These are phyloP conservation scores for Kondoa subrosea DNA, from an alignment of 768 basidiomycete genomes.

Conservation along the genomic window DNA sequence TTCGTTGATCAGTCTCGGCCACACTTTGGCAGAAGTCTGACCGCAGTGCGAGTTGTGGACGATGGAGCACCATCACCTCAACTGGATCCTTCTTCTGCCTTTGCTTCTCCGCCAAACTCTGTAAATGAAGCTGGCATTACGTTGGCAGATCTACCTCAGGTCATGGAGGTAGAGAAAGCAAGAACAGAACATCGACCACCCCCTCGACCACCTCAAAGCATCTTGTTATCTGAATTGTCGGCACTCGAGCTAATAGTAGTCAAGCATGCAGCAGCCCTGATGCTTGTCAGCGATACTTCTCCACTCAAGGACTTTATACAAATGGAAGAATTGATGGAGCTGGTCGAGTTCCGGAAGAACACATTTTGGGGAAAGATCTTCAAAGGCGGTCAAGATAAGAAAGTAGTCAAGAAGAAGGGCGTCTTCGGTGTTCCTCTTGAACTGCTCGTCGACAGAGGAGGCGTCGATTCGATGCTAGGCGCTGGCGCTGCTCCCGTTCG, in stretches of 20 bases:
- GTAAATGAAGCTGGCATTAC: conserved; percentile 62
- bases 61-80: conserved; percentile 8
- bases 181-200: conserved; percentile 58
- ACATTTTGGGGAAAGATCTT: conserved; percentile 94
- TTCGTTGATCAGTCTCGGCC: conserved; percentile 14
- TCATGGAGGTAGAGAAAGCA: conserved; percentile 81
- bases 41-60: conserved; percentile 22
- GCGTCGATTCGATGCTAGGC: conserved; percentile 84
- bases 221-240: conserved; percentile 67
- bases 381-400: conserved; percentile 67
- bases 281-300: conserved; percentile 47
- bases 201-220: conserved; percentile 32
- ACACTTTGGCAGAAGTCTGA: conserved; percentile 12
- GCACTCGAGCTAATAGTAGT: conserved; percentile 74
- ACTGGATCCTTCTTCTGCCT: neutral
- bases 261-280: conserved; percentile 74
- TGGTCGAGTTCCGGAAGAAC: conserved; percentile 80
- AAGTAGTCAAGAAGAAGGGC: conserved; percentile 49
- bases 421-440: conserved; percentile 89
- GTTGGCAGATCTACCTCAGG: conserved; percentile 79
- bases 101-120: neutral
- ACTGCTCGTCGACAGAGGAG: conserved; percentile 77
- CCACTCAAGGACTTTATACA: conserved; percentile 52
- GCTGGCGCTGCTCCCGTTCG: conserved; percentile 66
- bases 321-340: conserved; percentile 78